These are phyloP conservation scores for Asterella californica DNA, from an alignment of 225 moss, liverwort and hornwort species.

Conservation along the genomic window DNA sequence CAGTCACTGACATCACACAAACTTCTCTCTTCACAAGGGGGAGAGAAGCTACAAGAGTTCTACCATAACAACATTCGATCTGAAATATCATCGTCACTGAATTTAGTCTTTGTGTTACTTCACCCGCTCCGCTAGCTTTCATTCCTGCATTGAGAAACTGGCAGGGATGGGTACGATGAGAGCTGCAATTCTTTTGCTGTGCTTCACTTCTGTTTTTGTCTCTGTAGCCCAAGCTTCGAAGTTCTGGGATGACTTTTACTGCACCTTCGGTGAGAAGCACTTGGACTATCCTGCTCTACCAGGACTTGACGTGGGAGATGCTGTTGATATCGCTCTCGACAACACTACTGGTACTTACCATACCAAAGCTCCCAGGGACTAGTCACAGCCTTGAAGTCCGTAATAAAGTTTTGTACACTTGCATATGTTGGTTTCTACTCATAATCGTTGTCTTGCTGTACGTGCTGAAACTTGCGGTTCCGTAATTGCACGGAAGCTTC, in stretches of 20 bases:
- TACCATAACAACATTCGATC: neutral
- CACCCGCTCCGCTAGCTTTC: neutral
- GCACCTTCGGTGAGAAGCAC: slow-evolving; percentile 27
- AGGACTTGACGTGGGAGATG: neutral
- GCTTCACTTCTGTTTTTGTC: slow-evolving; percentile 5
- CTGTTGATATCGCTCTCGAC: slow-evolving; percentile 20
- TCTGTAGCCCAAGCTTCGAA: slow-evolving; percentile 13
- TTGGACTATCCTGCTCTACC: neutral
- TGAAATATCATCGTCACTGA: neutral
- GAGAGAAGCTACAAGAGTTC: neutral
- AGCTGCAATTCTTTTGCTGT: neutral
- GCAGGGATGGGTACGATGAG: slow-evolving; percentile 3
- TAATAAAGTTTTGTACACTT: too few relatives aligned
- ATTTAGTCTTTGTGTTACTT: neutral
- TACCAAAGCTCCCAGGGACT: neutral
- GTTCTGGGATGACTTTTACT: slow-evolving; percentile 22
- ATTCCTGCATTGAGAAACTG: neutral
- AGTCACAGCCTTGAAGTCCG: too few relatives aligned
- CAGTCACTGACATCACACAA: neutral
- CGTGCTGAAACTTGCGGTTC: too few relatives aligned
- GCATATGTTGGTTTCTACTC: too few relatives aligned
- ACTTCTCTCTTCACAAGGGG: neutral
- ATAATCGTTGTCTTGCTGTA: too few relatives aligned
- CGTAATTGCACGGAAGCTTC: too few relatives aligned
- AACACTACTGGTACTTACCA: neutral